phyloP scores from a whole-genome alignment of 1,139 yeast species.

The Pneumocystis oryctolagi region DNA sequence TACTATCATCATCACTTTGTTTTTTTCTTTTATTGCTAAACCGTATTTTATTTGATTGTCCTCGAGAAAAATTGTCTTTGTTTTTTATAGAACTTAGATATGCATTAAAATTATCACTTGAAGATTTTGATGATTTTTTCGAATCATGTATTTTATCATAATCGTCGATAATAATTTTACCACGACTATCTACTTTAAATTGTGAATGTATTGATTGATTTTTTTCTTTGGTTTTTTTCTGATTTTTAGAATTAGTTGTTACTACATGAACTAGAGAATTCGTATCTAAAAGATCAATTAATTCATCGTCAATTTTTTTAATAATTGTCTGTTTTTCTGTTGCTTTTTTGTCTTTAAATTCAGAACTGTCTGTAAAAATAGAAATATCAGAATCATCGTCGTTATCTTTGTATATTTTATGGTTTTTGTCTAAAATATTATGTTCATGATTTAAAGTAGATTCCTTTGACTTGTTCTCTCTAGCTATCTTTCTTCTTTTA shows the following conservation, averaged over 20 bases:
- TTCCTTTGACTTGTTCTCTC: neutral
- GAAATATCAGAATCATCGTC: neutral
- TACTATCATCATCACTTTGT: neutral
- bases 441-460: neutral
- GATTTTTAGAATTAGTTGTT: neutral
- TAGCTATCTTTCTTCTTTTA: conserved; percentile 44
- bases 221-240: neutral
- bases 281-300: neutral
- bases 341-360: neutral
- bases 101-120: neutral
- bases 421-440: neutral
- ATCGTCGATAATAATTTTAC: neutral
- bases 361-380: neutral
- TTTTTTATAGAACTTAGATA: neutral
- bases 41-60: neutral
- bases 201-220: neutral
- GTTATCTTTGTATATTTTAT: neutral
- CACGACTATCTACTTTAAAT: neutral
- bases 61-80: neutral
- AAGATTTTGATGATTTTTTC: neutral
- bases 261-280: neutral
- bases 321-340: neutral
- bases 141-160: neutral
- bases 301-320: neutral
- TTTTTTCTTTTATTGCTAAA: neutral